Evolutionary conservation across 2,329 filamentous ascomycete genomes (phyloP).

Genomic region (Alternaria sp.): DNA sequence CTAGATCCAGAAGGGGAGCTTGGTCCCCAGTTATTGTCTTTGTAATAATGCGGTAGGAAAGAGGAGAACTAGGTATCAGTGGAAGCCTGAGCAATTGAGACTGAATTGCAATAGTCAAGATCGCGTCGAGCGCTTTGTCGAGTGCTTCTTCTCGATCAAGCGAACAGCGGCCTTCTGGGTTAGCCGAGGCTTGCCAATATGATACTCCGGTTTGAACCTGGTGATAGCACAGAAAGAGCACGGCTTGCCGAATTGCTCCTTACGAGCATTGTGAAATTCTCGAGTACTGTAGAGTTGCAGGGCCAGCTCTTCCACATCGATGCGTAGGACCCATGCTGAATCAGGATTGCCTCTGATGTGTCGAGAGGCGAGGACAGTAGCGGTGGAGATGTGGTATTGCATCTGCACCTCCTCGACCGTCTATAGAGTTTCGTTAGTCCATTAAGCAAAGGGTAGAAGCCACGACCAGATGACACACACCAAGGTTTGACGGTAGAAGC

Average conservation of each 20-base stretch:
- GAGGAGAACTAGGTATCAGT: neutral
- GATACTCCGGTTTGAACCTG: conserved; percentile 6
- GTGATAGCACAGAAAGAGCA: conserved; percentile 38
- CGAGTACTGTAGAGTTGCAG: conserved; percentile 42
- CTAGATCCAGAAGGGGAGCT: neutral
- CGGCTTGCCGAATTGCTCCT: conserved; percentile 34
- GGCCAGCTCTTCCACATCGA: conserved; percentile 44
- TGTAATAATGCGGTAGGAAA: neutral
- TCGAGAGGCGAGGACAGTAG: conserved; percentile 24
- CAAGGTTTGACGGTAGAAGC: conserved; percentile 43
- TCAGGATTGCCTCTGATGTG: conserved; percentile 27
- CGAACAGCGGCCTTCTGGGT: conserved; percentile 4
- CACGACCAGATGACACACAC: conserved; percentile 21
- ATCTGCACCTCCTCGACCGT: conserved; percentile 38
- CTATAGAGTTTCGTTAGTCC: conserved; percentile 21
- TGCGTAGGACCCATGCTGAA: conserved; percentile 39
- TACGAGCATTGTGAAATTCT: conserved; percentile 38
- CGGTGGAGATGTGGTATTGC: conserved; percentile 40
- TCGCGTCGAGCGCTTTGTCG: conserved; percentile 1
- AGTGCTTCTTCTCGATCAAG: conserved; percentile 2
- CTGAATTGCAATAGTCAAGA: neutral
- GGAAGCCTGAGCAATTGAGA: neutral
- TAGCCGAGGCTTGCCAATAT: conserved; percentile 1
- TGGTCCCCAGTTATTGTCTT: neutral
- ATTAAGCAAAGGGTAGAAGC: neutral